Evolutionary conservation across 345 rosid genomes (phyloP), one percentile per base, ranked within the genome.

Genomic region (Ceriops zippeliana): DNA sequence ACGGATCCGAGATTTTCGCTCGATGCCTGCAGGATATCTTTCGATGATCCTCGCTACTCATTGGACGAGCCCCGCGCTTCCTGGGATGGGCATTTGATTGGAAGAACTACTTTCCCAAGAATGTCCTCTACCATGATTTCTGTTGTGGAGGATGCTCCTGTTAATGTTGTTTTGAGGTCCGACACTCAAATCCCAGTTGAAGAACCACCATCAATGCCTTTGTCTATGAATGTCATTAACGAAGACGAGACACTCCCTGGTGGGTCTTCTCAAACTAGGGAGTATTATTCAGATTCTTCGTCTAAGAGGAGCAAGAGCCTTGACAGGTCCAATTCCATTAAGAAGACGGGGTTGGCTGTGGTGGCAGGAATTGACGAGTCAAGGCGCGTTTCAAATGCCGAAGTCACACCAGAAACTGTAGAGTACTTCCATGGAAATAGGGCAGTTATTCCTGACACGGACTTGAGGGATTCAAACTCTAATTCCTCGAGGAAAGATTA

Each of bases 61-160:
- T 86, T 95, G 53, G 99, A 91, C 31, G 98, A 91, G 86, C 99
- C 99, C 0, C 84, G 98, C 22, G 99, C 98, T 32, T 89, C 96
- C 6, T 91, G 98, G 91, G 99, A 95, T 30, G 98, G 99, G 0
- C 83, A 90, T 73, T 57, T 90, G 81, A 87, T 86, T 0, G 98
- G 96, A 19, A 83, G 84, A 73, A 67, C 85, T 0, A 65, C 85
- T 0, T 92, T 86, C 46, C 87, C 96, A 21, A 76, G 91, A 67
- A 86, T 90, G 97, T 89, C 49, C 19, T 42, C 91, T 0, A 83
- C 97, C 0, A 96, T 92, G 97, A 78, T 89, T 28, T 88, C 99
- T 4, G 97, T 91, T 0, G 96, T 90, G 16, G 99, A 96, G 79
- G 97, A 92, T 80, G 88, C 92, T 74, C 98, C 97, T 10, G 87